Evolutionary conservation across 106 monocot genomes (phyloP).

Genomic region (Dioscorea alata): DNA sequence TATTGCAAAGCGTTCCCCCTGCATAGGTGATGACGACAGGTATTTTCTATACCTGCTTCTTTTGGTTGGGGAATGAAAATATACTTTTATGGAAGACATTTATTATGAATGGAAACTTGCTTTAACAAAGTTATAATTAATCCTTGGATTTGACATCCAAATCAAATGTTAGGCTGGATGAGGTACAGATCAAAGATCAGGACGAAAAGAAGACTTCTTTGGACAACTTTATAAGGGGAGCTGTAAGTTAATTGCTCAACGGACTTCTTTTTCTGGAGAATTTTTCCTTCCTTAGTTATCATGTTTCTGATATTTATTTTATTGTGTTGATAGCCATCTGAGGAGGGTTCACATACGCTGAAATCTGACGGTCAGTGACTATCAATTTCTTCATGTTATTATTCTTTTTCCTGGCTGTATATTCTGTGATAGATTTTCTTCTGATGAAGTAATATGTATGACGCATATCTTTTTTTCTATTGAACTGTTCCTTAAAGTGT

Average conservation of each 20-base stretch:
- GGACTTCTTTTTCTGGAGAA: not conserved
- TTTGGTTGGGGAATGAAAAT: too few relatives aligned
- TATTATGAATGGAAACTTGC: not conserved
- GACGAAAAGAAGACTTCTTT: constrained; percentile 19
- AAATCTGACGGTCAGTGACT: constrained; percentile 44
- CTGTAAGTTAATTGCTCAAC: constrained; percentile 13
- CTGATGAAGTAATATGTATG: too few relatives aligned
- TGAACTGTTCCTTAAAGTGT: not conserved
- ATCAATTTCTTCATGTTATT: not conserved
- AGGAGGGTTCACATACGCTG: constrained; percentile 20
- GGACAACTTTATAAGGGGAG: constrained; percentile 8
- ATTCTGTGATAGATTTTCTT: too few relatives aligned
- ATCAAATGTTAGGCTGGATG: constrained; percentile 23
- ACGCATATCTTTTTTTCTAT: not conserved
- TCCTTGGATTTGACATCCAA: constrained; percentile 10
- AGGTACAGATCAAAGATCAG: constrained; percentile 26
- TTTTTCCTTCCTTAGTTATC: not conserved
- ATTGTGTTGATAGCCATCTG: constrained; percentile 17
- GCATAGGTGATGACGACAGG: constrained; percentile 25
- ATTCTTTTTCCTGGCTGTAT: not conserved
- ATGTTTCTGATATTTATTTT: not conserved
- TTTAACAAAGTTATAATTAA: not conserved
- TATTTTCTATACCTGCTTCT: not conserved
- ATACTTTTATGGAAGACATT: not conserved
- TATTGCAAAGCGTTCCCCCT: constrained; percentile 8